These are phyloP conservation scores for Eustoma russellianum DNA, from an alignment of 257 asterid species.

Conservation along the genomic window DNA sequence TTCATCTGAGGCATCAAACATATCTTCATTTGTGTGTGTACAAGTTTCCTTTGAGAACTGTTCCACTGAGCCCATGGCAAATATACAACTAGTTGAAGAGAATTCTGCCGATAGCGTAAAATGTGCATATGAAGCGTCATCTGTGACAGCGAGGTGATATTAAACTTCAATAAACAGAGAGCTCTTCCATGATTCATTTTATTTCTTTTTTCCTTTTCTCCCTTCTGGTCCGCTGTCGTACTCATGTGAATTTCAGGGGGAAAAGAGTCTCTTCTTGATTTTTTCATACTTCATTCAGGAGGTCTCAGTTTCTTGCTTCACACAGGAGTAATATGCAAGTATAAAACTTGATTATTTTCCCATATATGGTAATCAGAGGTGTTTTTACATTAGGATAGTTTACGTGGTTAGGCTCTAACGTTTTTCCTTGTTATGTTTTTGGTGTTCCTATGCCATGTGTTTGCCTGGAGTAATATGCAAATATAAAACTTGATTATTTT, in stretches of 20 bases:
- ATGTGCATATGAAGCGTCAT: slow-evolving; percentile 42
- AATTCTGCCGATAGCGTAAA: slow-evolving; percentile 35
- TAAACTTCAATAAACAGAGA: slow-evolving; percentile 6
- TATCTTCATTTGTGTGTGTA: slow-evolving; percentile 56
- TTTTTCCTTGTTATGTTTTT: no score
- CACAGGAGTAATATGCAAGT: not conserved
- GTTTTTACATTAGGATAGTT: no score
- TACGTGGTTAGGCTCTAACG: no score
- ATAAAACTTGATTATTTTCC: not conserved
- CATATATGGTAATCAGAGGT: no score
- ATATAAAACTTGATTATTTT: not conserved
- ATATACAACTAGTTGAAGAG: slow-evolving; percentile 56
- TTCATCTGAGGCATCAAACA: slow-evolving; percentile 61
- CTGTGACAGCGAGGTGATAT: slow-evolving; percentile 45
- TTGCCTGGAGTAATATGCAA: not conserved
- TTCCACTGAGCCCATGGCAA: slow-evolving; percentile 59
- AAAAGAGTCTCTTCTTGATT: not conserved
- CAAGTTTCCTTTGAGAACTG: slow-evolving; percentile 54
- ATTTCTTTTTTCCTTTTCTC: not conserved
- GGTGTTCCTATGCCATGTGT: no score
- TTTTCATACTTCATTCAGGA: no score
- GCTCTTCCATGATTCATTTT: not conserved
- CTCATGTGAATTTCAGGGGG: not conserved
- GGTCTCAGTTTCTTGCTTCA: not conserved
- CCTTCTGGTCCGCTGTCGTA: not conserved